These are phyloP conservation scores for Globisporangium rhizosaccharum DNA, from an alignment of 352 stramenopile genomes.

Conservation along the genomic window DNA sequence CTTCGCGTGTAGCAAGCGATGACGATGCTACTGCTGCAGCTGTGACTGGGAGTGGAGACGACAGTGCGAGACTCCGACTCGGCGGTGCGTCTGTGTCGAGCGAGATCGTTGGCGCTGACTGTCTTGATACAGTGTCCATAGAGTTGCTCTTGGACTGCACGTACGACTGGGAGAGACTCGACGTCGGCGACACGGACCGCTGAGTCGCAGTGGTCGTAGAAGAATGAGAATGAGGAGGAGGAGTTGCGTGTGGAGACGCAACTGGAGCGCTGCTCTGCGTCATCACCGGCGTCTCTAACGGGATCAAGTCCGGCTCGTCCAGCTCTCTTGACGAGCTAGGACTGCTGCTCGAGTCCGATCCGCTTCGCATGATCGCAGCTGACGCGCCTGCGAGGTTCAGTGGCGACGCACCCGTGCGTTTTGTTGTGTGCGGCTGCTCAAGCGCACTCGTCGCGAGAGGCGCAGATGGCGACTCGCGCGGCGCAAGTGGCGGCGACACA, in stretches of 20 bases:
- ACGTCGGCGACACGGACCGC: neutral
- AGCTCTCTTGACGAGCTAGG: neutral
- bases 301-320: neutral
- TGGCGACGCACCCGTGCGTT: neutral
- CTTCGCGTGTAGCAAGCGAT: too few species aligned
- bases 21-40: neutral
- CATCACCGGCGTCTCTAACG: neutral
- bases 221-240: neutral
- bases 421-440: neutral
- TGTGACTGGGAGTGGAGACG: neutral
- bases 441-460: neutral
- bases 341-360: neutral
- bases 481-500: neutral
- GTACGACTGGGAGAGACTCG: constrained; percentile 1
- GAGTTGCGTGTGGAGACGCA: neutral
- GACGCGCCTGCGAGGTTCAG: constrained; percentile 9
- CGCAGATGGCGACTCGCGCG: neutral
- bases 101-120: constrained; percentile 1
- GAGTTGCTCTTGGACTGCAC: constrained; percentile 3
- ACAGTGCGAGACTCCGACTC: neutral
- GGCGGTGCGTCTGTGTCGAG: neutral
- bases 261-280: neutral
- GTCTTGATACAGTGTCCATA: neutral
- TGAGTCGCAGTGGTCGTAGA: too few species aligned
- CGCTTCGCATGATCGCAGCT: constrained; percentile 13